A percentile compares a stretch with the other conserved stretches of the same genome.
Conservation (phyloP, 352 stramenopile genomes). For the Pythium diclinum region DNA sequence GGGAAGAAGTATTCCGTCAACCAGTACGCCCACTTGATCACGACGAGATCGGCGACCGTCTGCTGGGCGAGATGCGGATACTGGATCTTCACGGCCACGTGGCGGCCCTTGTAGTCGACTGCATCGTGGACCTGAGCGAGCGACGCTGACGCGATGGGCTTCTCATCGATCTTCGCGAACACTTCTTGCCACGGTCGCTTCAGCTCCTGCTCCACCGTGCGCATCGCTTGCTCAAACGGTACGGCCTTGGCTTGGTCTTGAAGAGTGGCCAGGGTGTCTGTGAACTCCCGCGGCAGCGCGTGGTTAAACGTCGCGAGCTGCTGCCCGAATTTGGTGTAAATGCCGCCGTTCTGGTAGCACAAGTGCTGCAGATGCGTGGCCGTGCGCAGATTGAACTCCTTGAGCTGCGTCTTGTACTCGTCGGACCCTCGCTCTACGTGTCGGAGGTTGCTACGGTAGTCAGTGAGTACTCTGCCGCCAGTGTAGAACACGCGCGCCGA, state of each 20-base stretch:
- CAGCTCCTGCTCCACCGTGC: slow-evolving; percentile 63
- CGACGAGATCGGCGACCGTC: slow-evolving; percentile 68
- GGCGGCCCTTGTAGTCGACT: slow-evolving; percentile 81
- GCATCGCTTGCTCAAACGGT: slow-evolving; percentile 41
- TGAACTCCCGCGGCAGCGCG: slow-evolving; percentile 93
- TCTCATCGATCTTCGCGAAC: slow-evolving; percentile 88
- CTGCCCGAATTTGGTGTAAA: slow-evolving; percentile 98
- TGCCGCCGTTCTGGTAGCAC: slow-evolving; percentile 92
- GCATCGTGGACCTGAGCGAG: slow-evolving; percentile 95
- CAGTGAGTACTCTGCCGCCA: slow-evolving; percentile 42
- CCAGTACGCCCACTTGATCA: slow-evolving; percentile 59
- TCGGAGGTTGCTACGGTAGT: slow-evolving; percentile 55
- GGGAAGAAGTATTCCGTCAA: slow-evolving; percentile 85
- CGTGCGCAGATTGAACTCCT: slow-evolving; percentile 69
- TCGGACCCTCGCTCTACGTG: slow-evolving; percentile 36
- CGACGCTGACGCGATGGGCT: slow-evolving; percentile 94
- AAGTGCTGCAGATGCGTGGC: slow-evolving; percentile 88
- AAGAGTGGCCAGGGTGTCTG: slow-evolving; percentile 84
- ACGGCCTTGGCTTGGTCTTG: slow-evolving; percentile 91
- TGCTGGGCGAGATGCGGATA: slow-evolving; percentile 85
- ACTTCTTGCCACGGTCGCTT: slow-evolving; percentile 72
- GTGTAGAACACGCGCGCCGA: slow-evolving; percentile 56
- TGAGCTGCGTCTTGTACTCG: slow-evolving; percentile 61
- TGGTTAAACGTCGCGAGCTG: slow-evolving; percentile 97
- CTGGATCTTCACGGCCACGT: slow-evolving; percentile 97